Evolutionary conservation across 2,329 filamentous ascomycete species (phyloP).

Genomic region (Ascochyta pisi): DNA sequence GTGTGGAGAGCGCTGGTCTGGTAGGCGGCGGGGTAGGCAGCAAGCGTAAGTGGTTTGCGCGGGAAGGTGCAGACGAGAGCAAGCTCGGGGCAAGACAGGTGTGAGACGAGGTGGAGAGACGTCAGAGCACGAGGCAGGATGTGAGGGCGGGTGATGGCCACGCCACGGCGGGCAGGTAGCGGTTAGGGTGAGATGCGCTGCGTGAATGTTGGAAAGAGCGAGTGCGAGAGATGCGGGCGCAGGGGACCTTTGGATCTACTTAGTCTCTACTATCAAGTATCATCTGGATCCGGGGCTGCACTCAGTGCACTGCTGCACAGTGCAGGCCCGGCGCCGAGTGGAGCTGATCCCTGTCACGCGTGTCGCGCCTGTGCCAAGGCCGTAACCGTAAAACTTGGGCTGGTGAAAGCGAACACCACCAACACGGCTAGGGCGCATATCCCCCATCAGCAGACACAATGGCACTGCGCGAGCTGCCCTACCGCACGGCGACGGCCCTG

Average conservation of each 20-base stretch:
- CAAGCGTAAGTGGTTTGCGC: constrained; percentile 13
- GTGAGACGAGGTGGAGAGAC: background rate
- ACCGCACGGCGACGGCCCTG: constrained; percentile 36
- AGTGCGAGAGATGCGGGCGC: background rate
- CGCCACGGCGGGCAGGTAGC: constrained; percentile 11
- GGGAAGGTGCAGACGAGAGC: constrained; percentile 21
- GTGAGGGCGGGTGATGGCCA: constrained; percentile 8
- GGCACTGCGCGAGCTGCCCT: constrained; percentile 48
- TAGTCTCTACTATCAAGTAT: too few species aligned
- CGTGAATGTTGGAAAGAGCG: background rate
- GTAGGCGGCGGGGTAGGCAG: constrained; percentile 25
- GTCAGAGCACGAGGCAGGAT: constrained; percentile 1
- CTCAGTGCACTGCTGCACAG: too few species aligned
- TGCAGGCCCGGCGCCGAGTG: too few species aligned
- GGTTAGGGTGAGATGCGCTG: constrained; percentile 1
- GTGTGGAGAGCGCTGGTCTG: background rate
- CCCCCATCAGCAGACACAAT: constrained; percentile 30
- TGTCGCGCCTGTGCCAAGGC: constrained; percentile 18
- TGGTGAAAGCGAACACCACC: too few species aligned
- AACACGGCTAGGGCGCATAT: too few species aligned
- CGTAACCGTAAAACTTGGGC: too few species aligned
- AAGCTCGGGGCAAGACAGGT: constrained; percentile 10
- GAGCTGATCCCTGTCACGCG: constrained; percentile 22
- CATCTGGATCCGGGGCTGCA: too few species aligned
- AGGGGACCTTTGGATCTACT: too few species aligned